These are phyloP conservation scores for Populus euphratica DNA, from an alignment of 345 rosid genomes.

Conservation along the genomic window DNA sequence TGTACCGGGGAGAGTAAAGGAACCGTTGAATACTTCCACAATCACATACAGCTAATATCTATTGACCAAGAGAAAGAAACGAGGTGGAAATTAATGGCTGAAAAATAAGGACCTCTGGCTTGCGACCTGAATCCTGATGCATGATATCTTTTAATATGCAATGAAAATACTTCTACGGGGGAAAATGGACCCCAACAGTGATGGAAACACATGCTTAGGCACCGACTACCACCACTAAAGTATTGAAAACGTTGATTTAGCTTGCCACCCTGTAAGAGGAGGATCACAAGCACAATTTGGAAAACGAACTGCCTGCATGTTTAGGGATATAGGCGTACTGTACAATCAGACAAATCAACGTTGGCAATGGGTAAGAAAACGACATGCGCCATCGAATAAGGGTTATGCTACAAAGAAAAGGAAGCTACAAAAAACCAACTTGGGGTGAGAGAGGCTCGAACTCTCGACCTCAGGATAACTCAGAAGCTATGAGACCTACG, in stretches of 20 bases:
- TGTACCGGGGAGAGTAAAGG: no score
- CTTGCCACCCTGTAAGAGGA: background rate
- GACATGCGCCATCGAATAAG: no score
- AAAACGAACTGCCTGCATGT: no score
- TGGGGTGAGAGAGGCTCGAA: constrained; percentile 49
- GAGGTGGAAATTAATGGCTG: background rate
- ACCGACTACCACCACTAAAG: background rate
- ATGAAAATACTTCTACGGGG: background rate
- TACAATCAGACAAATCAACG: background rate
- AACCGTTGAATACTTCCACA: no score
- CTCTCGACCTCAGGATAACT: constrained; percentile 49
- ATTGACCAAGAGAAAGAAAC: background rate
- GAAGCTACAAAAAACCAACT: no score
- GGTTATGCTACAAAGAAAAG: no score
- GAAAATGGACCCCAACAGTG: background rate
- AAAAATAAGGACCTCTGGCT: background rate
- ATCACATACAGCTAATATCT: no score
- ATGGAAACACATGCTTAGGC: background rate
- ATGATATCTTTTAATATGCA: background rate
- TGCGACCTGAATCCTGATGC: background rate
- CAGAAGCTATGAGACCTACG: constrained; percentile 42
- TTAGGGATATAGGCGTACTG: background rate
- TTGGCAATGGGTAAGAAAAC: no score
- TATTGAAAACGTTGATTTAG: background rate
- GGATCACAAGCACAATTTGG: background rate